Base-by-base conservation (phyloP, 2,329 filamentous ascomycete species). In the Pseudocercospora cruenta region DNA sequence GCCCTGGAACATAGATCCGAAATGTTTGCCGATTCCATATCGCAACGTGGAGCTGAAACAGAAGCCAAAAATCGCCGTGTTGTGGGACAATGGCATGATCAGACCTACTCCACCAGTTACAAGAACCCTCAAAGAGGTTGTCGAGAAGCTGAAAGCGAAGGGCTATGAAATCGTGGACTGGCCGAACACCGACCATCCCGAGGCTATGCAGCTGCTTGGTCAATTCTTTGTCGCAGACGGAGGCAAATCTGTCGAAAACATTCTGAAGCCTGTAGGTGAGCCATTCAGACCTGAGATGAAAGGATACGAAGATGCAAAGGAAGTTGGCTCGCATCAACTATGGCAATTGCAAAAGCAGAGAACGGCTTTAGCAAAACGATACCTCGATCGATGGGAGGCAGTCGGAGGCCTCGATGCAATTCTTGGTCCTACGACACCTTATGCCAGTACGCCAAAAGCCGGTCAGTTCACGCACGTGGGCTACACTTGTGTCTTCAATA, bases 11-110 rank as follows among this genome's bases (percentile, higher is more conserved):
- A 73, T 79, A 22, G 86, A 88, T 60, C 84, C 85, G 0, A 82
- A 82, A 33, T 80, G 84, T 43, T 71, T 87, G 0, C 84, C 84
- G 0, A 81, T 87, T 2, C 83, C 84, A 0, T 88, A 86, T 86
- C 76, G 83, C 19, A 49, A 72, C 1, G 70, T 84, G 59, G 78
- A 82, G 63, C 39, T 79, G 62, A 68, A 75, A 3, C 77, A 77
- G 64, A 87, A 84, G 67, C 76, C 90, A 5, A 88, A 85, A 70
- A 80, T 91, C n/a, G 89, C 83, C 0, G 81, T 88, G 1, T 77
- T 89, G 54, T 84, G 84, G 80, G 82, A 86, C 75, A 87, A 90
- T 65, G 85, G 83, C 0, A 81, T 89, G 10, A 85, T 89, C 0
- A 83, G 80, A 69, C 86, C 86, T 1, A 87, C 88, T 65, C 87